Base-by-base conservation (phyloP, 352 stramenopile species). In the Pythium sp. region DNA sequence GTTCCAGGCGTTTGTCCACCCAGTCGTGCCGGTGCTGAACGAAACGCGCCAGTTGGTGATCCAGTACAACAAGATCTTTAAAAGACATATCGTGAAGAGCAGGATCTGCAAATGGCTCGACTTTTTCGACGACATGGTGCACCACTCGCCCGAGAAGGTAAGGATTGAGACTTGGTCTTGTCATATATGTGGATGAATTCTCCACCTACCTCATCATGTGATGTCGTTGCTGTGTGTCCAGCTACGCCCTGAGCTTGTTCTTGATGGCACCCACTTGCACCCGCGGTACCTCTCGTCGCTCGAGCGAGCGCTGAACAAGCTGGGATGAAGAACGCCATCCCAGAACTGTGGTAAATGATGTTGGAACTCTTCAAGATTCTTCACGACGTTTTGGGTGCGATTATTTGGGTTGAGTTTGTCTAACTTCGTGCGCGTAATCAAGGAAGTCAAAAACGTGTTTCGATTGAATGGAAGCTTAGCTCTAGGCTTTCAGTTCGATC, bases 181-280 rank as follows among this genome's bases (percentile, higher is more conserved):
- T 60, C 14, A 28, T 36, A 41, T 12, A 55, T 43, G 11, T 2
- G 46, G 28, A 53, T 41, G 28, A 57, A 7, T 2, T 38, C 59
- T 57, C 9, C n/a, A 63, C 8, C 66, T 49, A 4, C 30, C 28
- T 62, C 58, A 18, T 41, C 24, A 12, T 57, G 15, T 32, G 9
- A 41, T 32, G 14, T 18, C 26, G 2, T 15, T 28, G 5, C 6
- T 26, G 22, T 38, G 14, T 18, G 8, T 18, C 11, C 58, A 93
- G 75, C 79, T 97, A 32, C 72, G 76, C 5, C 53, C 74, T n/a
- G 65, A 76, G 0, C 86, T 87, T 54, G 66, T 36, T 2, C 76
- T 97, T 0, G 91, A 98, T 64, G 90, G 90, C n/a, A 97, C 91
- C 3, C 91, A 97, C 66, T 71, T 97, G 24, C 79, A 90, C 58